These are phyloP conservation scores for Fusarium hainanense DNA, from an alignment of 2,329 filamentous ascomycete genomes.

Conservation along the genomic window DNA sequence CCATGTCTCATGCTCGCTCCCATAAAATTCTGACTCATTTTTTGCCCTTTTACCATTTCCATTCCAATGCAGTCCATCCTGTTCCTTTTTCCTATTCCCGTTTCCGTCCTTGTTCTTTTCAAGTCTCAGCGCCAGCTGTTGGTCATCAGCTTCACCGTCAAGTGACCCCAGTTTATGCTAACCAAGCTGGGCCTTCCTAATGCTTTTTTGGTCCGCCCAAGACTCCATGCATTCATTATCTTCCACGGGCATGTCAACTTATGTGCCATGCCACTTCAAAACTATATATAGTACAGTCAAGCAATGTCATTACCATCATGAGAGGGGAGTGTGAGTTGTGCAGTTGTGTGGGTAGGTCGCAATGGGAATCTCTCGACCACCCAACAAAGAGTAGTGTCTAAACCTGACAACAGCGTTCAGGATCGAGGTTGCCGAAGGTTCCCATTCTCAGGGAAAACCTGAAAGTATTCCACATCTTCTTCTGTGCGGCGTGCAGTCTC, in stretches of 20 bases:
- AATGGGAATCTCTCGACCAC: conserved; percentile 7
- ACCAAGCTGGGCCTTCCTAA: conserved; percentile 27
- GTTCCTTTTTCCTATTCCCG: background rate
- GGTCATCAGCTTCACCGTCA: conserved; percentile 29
- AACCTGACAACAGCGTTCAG: conserved; percentile 1
- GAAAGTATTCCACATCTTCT: conserved; percentile 14
- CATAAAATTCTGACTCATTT: conserved; percentile 24
- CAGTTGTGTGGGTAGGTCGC: conserved; percentile 8
- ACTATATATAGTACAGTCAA: conserved; percentile 15
- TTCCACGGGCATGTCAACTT: conserved; percentile 42
- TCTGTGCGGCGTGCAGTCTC: conserved; percentile 15
- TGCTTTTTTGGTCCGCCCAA: conserved; percentile 38
- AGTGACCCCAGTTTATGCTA: conserved; percentile 30
- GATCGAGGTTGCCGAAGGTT: conserved; percentile 15
- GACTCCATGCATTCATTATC: conserved; percentile 42
- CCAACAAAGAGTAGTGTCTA: conserved; percentile 2
- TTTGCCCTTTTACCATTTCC: conserved; percentile 31
- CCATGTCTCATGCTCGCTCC: conserved; percentile 30
- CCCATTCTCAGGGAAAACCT: conserved; percentile 32
- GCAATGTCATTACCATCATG: conserved; percentile 19
- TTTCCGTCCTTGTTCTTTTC: background rate
- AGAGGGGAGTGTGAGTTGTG: conserved; percentile 16
- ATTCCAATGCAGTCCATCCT: conserved; percentile 2
- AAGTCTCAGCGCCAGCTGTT: conserved; percentile 6
- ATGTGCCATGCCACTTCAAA: conserved; percentile 30